Conservation (phyloP, 2,329 filamentous ascomycete genomes). For the Talaromyces sp. region DNA sequence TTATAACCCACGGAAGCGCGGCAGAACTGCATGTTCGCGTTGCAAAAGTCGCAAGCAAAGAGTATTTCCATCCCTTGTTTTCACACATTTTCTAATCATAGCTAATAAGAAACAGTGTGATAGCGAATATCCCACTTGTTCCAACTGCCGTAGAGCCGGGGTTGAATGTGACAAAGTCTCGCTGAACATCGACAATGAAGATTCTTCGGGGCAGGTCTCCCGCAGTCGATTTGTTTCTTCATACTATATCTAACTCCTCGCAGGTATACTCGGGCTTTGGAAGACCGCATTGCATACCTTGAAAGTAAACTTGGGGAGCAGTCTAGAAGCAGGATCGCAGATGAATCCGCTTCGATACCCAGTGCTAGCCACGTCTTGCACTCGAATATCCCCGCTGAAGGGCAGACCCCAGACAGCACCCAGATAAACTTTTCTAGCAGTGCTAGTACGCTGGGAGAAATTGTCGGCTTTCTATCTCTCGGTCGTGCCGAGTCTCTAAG, state of each 20-base stretch:
- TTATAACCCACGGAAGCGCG: constrained; percentile 41
- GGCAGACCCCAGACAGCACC: constrained; percentile 17
- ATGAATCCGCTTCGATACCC: constrained; percentile 8
- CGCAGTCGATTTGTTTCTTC: not conserved
- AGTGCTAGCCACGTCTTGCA: constrained; percentile 14
- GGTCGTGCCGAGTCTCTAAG: constrained; percentile 43
- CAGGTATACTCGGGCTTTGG: constrained; percentile 40
- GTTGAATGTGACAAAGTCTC: constrained; percentile 39
- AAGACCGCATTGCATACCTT: constrained; percentile 40
- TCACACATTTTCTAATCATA: not conserved
- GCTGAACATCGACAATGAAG: constrained; percentile 31
- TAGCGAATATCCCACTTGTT: constrained; percentile 41
- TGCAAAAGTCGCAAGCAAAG: constrained; percentile 45
- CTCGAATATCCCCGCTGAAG: constrained; percentile 20
- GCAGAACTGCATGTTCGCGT: constrained; percentile 41
- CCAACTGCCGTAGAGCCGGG: constrained; percentile 41
- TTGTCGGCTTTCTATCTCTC: constrained; percentile 47
- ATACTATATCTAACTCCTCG: constrained; percentile 6
- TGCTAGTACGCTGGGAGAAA: constrained; percentile 37
- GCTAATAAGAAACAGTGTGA: constrained; percentile 32
- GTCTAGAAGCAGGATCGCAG: constrained; percentile 15
- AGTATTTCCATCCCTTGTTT: constrained; percentile 19
- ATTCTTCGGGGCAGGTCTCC: constrained; percentile 28
- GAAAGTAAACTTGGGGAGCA: constrained; percentile 22
- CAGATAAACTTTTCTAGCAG: constrained; percentile 18